These are phyloP conservation scores for Senna tora DNA, from an alignment of 306 rosid species.

Conservation along the genomic window DNA sequence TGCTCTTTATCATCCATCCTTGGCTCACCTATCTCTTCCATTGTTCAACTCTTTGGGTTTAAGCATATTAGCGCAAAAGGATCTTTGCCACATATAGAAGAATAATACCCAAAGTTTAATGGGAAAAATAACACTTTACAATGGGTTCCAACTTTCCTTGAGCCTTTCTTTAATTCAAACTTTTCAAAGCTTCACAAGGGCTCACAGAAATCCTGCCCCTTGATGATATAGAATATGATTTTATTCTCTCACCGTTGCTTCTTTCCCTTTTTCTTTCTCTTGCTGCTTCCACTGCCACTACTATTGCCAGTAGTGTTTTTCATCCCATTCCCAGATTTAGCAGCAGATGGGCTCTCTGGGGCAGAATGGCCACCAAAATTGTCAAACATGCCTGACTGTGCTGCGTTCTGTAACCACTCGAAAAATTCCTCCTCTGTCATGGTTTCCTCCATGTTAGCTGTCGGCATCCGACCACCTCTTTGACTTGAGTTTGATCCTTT, in stretches of 20 bases:
- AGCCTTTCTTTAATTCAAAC: constrained; percentile 47
- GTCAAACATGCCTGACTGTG: constrained; percentile 72
- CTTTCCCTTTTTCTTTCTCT: constrained; percentile 87
- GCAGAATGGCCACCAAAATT: constrained; percentile 50
- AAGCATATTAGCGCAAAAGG: constrained; percentile 12
- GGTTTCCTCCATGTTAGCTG: constrained; percentile 70
- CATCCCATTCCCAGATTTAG: constrained; percentile 59
- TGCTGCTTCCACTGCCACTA: constrained; percentile 53
- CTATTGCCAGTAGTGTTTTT: constrained; percentile 48
- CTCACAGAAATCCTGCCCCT: constrained; percentile 38
- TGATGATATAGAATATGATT: constrained; percentile 28
- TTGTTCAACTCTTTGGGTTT: constrained; percentile 11
- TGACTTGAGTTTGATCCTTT: constrained; percentile 84
- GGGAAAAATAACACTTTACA: constrained; percentile 48
- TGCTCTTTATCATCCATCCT: neutral
- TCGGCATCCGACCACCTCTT: constrained; percentile 67
- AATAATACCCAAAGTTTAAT: constrained; percentile 24
- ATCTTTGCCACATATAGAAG: constrained; percentile 11
- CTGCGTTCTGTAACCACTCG: constrained; percentile 91
- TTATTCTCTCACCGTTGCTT: constrained; percentile 63
- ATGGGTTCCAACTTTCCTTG: constrained; percentile 43
- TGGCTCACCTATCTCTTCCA: constrained; percentile 16
- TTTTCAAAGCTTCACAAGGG: constrained; percentile 35
- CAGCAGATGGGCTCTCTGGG: constrained; percentile 63
- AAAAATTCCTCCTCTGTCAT: constrained; percentile 91